Conservation (phyloP, 208 protist species). For the Herpetomonas tarakana region DNA sequence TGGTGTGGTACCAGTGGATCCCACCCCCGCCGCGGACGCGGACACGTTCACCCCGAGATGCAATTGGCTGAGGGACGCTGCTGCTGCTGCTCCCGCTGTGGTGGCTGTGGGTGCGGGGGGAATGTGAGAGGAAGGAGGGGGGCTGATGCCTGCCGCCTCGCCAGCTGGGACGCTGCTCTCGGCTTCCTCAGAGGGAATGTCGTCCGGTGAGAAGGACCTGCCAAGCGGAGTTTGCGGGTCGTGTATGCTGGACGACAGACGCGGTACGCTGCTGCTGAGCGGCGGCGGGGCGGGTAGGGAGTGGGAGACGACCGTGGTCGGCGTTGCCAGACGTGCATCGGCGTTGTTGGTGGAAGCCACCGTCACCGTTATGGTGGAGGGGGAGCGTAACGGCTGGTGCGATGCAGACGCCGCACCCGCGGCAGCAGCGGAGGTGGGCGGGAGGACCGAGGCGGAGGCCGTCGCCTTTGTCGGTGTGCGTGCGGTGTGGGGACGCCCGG, state of each 20-base stretch:
- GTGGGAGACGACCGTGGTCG: not conserved
- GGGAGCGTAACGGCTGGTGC: not conserved
- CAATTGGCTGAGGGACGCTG: too few relatives aligned
- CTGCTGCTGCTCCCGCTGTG: too few relatives aligned
- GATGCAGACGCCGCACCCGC: not conserved
- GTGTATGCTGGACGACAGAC: not conserved
- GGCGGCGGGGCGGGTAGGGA: not conserved
- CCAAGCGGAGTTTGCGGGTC: not conserved
- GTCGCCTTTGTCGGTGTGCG: too few relatives aligned
- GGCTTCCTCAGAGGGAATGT: not conserved
- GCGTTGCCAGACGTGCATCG: not conserved
- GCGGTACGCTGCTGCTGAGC: not conserved
- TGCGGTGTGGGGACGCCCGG: too few relatives aligned
- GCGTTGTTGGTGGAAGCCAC: constrained; percentile 2
- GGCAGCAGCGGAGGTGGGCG: constrained; percentile 4
- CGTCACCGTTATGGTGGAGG: constrained; percentile 6
- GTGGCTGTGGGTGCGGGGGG: too few relatives aligned
- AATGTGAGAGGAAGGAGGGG: not conserved
- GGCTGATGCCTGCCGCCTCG: not conserved
- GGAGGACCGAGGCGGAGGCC: not conserved
- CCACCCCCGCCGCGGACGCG: too few relatives aligned
- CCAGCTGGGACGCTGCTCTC: not conserved
- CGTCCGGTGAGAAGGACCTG: not conserved
- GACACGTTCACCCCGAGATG: too few relatives aligned
- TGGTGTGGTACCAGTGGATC: too few relatives aligned